Conservation (phyloP, 495 filamentous ascomycete genomes). For the Bacidia gigantensis region DNA sequence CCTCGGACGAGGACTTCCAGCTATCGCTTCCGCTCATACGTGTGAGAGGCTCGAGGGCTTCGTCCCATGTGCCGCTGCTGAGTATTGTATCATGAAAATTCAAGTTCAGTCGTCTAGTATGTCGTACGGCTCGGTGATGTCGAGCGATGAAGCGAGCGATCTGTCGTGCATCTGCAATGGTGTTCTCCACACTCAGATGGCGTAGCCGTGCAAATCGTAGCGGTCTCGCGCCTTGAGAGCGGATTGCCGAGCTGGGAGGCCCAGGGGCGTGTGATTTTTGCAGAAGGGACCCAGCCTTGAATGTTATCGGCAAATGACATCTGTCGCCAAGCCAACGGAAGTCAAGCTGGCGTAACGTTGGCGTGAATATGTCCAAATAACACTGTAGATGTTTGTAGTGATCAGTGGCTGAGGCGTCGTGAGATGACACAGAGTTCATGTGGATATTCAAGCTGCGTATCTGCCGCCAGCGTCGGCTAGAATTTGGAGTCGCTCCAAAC, state of each 20-base stretch:
- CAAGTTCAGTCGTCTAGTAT: constrained; percentile 37
- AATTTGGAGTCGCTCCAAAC: constrained; percentile 51
- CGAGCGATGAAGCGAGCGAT: constrained; percentile 44
- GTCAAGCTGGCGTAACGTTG: constrained; percentile 44
- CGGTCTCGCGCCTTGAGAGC: constrained; percentile 33
- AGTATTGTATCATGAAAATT: constrained; percentile 57
- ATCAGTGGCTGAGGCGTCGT: constrained; percentile 40
- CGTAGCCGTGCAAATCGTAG: constrained; percentile 45
- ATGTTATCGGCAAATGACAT: constrained; percentile 51
- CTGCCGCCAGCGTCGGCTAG: constrained; percentile 53
- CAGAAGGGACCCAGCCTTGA: constrained; percentile 41
- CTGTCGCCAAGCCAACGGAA: constrained; percentile 60
- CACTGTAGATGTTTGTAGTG: constrained; percentile 64
- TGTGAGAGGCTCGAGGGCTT: constrained; percentile 54
- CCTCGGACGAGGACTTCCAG: constrained; percentile 36
- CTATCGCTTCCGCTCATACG: constrained; percentile 36
- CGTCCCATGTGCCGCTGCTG: constrained; percentile 56
- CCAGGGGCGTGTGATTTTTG: constrained; percentile 20
- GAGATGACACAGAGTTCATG: constrained; percentile 47
- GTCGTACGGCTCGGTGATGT: constrained; percentile 43
- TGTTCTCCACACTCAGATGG: constrained; percentile 52
- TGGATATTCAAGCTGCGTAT: constrained; percentile 53
- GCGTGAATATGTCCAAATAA: constrained; percentile 51
- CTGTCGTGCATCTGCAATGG: constrained; percentile 50
- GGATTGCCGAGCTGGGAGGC: constrained; percentile 22